These are phyloP conservation scores for Setaria viridis DNA, from an alignment of 202 grass and related monocot species.

Conservation along the genomic window DNA sequence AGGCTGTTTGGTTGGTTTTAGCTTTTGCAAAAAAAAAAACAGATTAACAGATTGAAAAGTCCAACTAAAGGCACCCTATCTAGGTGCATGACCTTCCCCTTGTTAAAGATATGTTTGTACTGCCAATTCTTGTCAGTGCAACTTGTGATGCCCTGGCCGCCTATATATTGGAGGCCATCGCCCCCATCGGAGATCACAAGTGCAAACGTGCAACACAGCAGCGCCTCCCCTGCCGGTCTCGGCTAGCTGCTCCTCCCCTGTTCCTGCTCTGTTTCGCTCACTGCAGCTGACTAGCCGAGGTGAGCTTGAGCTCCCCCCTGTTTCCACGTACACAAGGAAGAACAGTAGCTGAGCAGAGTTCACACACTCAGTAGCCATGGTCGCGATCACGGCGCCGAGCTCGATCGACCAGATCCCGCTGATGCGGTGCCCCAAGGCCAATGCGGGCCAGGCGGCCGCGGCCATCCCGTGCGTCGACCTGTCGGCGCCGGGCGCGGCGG, in stretches of 20 bases:
- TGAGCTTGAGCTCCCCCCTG: constrained; percentile 33
- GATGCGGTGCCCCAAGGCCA: constrained; percentile 36
- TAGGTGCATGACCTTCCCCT: background rate
- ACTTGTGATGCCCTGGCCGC: background rate
- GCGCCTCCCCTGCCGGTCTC: background rate
- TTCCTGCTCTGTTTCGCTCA: constrained; percentile 5
- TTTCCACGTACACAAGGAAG: background rate
- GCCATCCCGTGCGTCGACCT: constrained; percentile 72
- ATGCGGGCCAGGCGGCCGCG: background rate
- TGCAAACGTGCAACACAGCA: constrained; percentile 25
- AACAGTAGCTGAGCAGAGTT: too few species aligned
- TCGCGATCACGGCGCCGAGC: constrained; percentile 51
- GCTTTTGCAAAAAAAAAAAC: too few species aligned
- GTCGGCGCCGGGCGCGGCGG: constrained; percentile 47
- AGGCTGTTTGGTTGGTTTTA: too few species aligned
- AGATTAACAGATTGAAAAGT: too few species aligned
- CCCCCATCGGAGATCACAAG: background rate
- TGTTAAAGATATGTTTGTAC: background rate
- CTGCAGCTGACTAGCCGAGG: constrained; percentile 8
- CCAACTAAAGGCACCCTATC: too few species aligned
- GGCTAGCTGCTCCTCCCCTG: constrained; percentile 6
- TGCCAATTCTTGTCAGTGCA: background rate
- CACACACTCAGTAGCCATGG: constrained; percentile 24
- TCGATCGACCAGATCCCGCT: constrained; percentile 59
- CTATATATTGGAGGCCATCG: constrained; percentile 51